These are phyloP conservation scores for Coemansia sp. DNA, from an alignment of 192 early-diverging fungal species.

Conservation along the genomic window DNA sequence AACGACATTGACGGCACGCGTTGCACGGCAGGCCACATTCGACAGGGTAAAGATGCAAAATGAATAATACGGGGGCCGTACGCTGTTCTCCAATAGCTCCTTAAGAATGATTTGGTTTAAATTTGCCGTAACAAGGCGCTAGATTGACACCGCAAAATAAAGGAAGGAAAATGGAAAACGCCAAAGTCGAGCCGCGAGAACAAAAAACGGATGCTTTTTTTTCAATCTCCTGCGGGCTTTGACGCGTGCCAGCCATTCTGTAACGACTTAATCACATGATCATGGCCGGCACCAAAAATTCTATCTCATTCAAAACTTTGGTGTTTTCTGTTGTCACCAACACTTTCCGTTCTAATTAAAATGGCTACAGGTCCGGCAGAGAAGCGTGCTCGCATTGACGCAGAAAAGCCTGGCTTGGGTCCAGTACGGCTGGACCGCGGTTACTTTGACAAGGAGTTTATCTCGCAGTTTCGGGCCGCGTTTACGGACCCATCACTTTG, in stretches of 20 bases:
- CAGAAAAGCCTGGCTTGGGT: neutral
- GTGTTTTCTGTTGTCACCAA: neutral
- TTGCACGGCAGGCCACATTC: constrained; percentile 18
- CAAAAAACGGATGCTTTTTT: too few relatives aligned
- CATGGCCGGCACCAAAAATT: neutral
- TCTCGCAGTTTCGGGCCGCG: constrained; percentile 7
- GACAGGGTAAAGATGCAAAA: neutral
- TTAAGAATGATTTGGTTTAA: too few relatives aligned
- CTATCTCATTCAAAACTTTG: neutral
- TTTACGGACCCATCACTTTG: constrained; percentile 6
- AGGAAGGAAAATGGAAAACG: neutral
- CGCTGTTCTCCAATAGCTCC: too few relatives aligned
- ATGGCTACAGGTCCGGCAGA: constrained; percentile 4
- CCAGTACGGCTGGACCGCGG: constrained; percentile 14
- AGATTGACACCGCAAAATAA: neutral
- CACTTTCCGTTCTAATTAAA: neutral
- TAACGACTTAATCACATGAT: neutral
- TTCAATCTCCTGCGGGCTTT: too few relatives aligned
- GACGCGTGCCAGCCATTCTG: neutral
- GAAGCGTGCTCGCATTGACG: constrained; percentile 22
- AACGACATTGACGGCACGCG: constrained; percentile 30
- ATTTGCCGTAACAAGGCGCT: neutral
- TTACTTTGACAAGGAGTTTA: constrained; percentile 25
- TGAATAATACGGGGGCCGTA: neutral
- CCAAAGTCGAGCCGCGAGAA: too few relatives aligned